These are phyloP conservation scores for Colletotrichum truncatum DNA, from an alignment of 2,329 filamentous ascomycete species.

Conservation along the genomic window DNA sequence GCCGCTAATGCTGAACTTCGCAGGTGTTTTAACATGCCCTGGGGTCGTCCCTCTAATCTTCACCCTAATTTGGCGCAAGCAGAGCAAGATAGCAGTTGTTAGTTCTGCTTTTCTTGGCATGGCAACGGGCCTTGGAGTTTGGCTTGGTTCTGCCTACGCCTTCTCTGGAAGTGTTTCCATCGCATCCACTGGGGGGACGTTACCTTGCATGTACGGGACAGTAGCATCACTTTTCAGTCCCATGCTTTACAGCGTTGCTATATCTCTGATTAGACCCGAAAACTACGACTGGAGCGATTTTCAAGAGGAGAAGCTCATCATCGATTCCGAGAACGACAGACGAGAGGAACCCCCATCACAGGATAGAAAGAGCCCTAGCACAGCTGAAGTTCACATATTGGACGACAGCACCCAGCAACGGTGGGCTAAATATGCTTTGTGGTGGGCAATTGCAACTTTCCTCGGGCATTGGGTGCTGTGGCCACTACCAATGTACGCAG, in stretches of 20 bases:
- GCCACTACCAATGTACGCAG: conserved; percentile 64
- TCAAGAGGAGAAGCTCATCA: conserved; percentile 49
- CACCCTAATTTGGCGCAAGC: conserved; percentile 36
- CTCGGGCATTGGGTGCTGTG: conserved; percentile 63
- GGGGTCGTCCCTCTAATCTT: neutral
- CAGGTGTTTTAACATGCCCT: neutral
- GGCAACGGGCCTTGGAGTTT: conserved; percentile 59
- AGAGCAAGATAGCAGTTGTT: conserved; percentile 58
- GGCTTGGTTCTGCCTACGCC: conserved; percentile 57
- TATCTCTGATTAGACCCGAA: conserved; percentile 54
- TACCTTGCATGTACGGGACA: conserved; percentile 63
- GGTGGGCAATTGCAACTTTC: conserved; percentile 59
- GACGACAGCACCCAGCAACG: conserved; percentile 46
- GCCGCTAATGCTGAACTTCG: neutral
- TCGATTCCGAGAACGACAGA: conserved; percentile 34
- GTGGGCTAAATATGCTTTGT: conserved; percentile 55
- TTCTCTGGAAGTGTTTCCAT: conserved; percentile 58
- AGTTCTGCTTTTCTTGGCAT: conserved; percentile 59
- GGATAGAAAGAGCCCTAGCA: neutral
- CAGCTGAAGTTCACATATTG: neutral
- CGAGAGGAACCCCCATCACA: neutral
- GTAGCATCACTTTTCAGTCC: conserved; percentile 56
- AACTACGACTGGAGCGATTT: conserved; percentile 51
- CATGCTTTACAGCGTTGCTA: conserved; percentile 52
- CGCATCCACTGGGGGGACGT: conserved; percentile 53